Evolutionary conservation across 768 basidiomycete species (phyloP).

Genomic region (Ramaria sp.): DNA sequence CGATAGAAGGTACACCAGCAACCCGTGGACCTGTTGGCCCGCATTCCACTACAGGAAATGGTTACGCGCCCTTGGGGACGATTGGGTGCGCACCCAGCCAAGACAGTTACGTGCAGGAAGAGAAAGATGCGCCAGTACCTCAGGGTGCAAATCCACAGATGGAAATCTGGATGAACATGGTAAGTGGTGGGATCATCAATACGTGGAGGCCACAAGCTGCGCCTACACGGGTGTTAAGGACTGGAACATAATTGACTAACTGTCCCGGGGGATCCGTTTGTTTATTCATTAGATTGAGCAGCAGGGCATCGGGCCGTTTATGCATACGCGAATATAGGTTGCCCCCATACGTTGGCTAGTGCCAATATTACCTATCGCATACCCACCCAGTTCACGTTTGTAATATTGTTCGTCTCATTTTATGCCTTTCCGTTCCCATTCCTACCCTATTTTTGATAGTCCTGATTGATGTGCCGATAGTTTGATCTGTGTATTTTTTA

Average conservation of each 20-base stretch:
- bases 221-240: background rate
- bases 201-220: background rate
- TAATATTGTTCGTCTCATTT: background rate
- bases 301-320: slow-evolving; percentile 8
- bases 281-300: slow-evolving; percentile 5
- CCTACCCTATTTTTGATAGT: background rate
- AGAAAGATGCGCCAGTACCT: slow-evolving; percentile 33
- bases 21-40: slow-evolving; percentile 16
- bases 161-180: slow-evolving; percentile 34
- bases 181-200: slow-evolving; percentile 20
- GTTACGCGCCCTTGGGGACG: slow-evolving; percentile 41
- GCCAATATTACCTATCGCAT: background rate
- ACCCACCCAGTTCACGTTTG: background rate
- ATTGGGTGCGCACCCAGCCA: slow-evolving; percentile 45
- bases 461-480: background rate
- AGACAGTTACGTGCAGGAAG: slow-evolving; percentile 61
- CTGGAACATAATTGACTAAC: background rate
- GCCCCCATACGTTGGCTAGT: background rate
- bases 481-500: background rate
- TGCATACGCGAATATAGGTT: slow-evolving; percentile 1
- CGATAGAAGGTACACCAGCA: background rate
- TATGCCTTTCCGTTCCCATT: background rate
- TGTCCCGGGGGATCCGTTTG: background rate
- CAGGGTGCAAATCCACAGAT: slow-evolving; percentile 17
- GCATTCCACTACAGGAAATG: slow-evolving; percentile 37